A percentile compares a stretch with the other conserved stretches of the same genome.
Conservation (phyloP, 192 early-diverging fungal genomes). For the Linnemannia zychae region DNA sequence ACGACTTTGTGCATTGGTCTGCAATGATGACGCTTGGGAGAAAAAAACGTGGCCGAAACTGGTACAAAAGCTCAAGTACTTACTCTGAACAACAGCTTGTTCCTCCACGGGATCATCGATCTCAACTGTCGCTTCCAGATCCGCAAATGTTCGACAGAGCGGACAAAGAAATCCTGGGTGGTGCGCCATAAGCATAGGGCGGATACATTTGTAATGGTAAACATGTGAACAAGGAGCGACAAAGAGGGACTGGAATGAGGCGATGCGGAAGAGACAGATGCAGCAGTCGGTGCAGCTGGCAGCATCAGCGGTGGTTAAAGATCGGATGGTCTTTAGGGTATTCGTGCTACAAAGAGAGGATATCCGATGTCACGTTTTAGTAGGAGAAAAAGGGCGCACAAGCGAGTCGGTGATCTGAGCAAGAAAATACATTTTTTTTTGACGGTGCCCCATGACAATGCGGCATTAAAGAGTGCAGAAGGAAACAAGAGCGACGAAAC, state of each 20-base stretch:
- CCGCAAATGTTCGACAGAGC: conserved; percentile 92
- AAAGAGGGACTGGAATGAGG: conserved; percentile 91
- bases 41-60: neutral
- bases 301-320: conserved; percentile 63
- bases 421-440: conserved; percentile 4
- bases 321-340: conserved; percentile 61
- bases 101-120: conserved; percentile 67
- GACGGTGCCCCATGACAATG: neutral
- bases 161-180: conserved; percentile 89
- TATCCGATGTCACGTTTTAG: conserved; percentile 1
- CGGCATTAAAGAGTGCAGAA: conserved; percentile 13
- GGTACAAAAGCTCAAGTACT: neutral
- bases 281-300: conserved; percentile 78
- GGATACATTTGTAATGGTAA: conserved; percentile 95
- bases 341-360: conserved; percentile 40
- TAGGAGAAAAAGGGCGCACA: neutral
- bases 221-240: conserved; percentile 94
- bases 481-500: conserved; percentile 16
- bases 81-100: conserved; percentile 14
- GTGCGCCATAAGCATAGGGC: conserved; percentile 78
- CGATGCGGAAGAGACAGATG: conserved; percentile 91
- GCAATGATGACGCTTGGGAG: neutral
- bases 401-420: neutral
- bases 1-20: neutral
- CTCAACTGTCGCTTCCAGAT: conserved; percentile 85